phyloP scores from a whole-genome alignment of 2,329 filamentous ascomycete genomes.

The Cladosporium sp. region DNA sequence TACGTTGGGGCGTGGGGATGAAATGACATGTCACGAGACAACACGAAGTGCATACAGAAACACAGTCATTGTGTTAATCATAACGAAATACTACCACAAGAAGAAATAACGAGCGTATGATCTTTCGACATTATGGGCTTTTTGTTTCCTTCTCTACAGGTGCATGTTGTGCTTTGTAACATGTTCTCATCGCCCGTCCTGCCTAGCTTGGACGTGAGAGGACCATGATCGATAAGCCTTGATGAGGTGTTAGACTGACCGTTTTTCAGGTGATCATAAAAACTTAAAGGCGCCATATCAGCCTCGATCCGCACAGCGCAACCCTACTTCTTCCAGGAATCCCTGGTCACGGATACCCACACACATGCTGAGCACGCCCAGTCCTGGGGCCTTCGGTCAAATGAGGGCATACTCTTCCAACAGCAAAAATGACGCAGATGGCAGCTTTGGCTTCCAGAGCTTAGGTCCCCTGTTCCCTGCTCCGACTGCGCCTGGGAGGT shows the following conservation, averaged over 20 bases:
- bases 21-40: slow-evolving; percentile 5
- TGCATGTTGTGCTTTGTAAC: neutral
- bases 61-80: neutral
- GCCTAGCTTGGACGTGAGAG: neutral
- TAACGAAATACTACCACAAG: neutral
- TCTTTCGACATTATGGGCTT: slow-evolving; percentile 6
- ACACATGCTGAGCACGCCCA: slow-evolving; percentile 12
- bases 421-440: neutral
- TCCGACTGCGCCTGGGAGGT: slow-evolving; percentile 19
- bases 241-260: neutral
- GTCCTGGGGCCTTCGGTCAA: neutral
- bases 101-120: slow-evolving; percentile 7
- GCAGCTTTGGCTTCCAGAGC: slow-evolving; percentile 26
- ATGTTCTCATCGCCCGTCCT: neutral
- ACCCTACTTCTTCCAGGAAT: neutral
- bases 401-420: slow-evolving; percentile 22
- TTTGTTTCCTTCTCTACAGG: neutral
- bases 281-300: neutral
- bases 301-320: neutral
- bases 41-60: neutral
- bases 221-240: neutral
- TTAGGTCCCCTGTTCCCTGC: slow-evolving; percentile 25
- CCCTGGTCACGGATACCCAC: slow-evolving; percentile 14
- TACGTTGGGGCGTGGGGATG: neutral
- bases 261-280: neutral